A percentile compares a stretch with the other conserved stretches of the same genome.
Conservation (phyloP, 2,329 filamentous ascomycete genomes). For the Teratosphaeria zuluensis region DNA sequence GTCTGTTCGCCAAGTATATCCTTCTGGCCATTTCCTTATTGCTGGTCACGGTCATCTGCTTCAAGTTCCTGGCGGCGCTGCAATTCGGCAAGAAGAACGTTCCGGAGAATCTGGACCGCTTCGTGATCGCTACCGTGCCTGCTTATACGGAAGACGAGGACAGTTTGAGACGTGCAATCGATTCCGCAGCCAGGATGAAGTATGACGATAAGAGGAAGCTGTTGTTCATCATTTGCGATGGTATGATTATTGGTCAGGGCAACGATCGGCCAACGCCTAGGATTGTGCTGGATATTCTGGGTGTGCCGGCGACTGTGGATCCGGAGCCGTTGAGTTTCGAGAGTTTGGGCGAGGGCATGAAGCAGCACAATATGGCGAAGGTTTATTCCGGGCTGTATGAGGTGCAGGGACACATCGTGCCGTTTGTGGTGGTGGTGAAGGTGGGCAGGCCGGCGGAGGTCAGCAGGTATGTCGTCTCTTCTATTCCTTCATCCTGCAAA, state of each 20-base stretch:
- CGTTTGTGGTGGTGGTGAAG: conserved; percentile 94
- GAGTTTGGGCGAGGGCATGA: conserved; percentile 85
- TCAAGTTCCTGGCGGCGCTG: conserved; percentile 94
- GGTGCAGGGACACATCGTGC: conserved; percentile 94
- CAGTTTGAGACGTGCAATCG: conserved; percentile 89
- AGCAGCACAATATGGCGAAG: conserved; percentile 99
- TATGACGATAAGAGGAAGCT: conserved; percentile 97
- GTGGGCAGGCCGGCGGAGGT: conserved; percentile 78
- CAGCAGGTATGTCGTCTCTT: conserved; percentile 28
- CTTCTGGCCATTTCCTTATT: conserved; percentile 75
- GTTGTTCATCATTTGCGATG: conserved; percentile 84
- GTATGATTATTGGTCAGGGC: conserved; percentile 98
- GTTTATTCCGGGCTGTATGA: conserved; percentile 97
- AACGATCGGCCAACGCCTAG: conserved; percentile 92
- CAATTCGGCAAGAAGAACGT: conserved; percentile 87
- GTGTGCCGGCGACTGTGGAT: conserved; percentile 85
- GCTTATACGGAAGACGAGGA: conserved; percentile 98
- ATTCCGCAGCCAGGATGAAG: conserved; percentile 87
- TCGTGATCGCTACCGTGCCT: conserved; percentile 94
- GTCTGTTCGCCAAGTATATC: conserved; percentile 82
- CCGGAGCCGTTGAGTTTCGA: conserved; percentile 96
- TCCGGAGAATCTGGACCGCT: conserved; percentile 95
- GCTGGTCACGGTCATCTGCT: conserved; percentile 70
- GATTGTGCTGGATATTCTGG: conserved; percentile 87
- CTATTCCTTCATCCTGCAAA: conserved; percentile 20